phyloP scores from a whole-genome alignment of 2,329 filamentous ascomycete genomes.

The Aspergillus arachidicola region DNA sequence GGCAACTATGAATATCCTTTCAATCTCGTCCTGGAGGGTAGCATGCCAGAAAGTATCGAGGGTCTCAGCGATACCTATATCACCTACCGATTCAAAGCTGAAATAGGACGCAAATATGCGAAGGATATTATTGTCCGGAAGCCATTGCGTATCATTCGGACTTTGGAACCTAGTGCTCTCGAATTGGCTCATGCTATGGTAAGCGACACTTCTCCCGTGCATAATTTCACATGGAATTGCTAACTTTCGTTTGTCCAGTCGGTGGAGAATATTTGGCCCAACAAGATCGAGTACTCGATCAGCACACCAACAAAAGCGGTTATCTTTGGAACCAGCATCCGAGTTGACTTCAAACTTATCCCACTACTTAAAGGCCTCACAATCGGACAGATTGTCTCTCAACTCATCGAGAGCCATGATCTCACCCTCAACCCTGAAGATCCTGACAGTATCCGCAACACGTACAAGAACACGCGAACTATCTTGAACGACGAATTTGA shows the following conservation, averaged over 20 bases:
- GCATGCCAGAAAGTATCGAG: constrained; percentile 81
- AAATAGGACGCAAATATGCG: constrained; percentile 84
- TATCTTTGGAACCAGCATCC: constrained; percentile 85
- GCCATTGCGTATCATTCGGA: constrained; percentile 75
- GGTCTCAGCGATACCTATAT: constrained; percentile 84
- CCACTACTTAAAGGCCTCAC: constrained; percentile 86
- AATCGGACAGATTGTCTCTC: constrained; percentile 79
- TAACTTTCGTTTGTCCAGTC: constrained; percentile 48
- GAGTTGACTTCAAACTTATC: constrained; percentile 82
- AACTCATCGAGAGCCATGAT: constrained; percentile 78
- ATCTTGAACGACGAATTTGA: constrained; percentile 70
- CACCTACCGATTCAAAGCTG: constrained; percentile 88
- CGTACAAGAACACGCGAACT: constrained; percentile 66
- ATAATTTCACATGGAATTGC: not conserved
- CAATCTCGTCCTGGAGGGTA: constrained; percentile 70
- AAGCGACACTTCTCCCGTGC: constrained; percentile 15
- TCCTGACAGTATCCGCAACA: constrained; percentile 38
- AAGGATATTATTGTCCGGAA: constrained; percentile 84
- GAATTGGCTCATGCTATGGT: constrained; percentile 85
- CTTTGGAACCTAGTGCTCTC: constrained; percentile 72
- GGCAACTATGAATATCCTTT: constrained; percentile 87
- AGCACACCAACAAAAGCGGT: constrained; percentile 91
- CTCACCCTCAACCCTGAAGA: constrained; percentile 58
- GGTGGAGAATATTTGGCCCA: constrained; percentile 96
- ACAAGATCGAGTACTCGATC: constrained; percentile 96